A percentile compares a stretch with the other conserved stretches of the same genome.
phyloP scores from a whole-genome alignment of 2,329 filamentous ascomycete genomes.

The Paradendryphiella salina region DNA sequence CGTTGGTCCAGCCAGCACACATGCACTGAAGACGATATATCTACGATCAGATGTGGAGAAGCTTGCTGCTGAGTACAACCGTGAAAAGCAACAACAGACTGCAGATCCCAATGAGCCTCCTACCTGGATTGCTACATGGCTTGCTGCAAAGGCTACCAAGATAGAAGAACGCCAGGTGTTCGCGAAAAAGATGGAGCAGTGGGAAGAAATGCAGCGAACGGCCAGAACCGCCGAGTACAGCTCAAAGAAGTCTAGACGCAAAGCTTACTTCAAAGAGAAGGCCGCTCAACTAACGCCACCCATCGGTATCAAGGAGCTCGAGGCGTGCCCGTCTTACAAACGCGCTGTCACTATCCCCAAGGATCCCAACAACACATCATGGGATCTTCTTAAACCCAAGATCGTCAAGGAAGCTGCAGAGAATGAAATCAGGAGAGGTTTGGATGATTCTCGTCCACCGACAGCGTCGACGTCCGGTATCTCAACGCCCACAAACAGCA shows the following conservation, averaged over 20 bases:
- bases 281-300: slow-evolving; percentile 45
- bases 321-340: slow-evolving; percentile 47
- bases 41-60: slow-evolving; percentile 35
- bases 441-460: slow-evolving; percentile 14
- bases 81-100: slow-evolving; percentile 21
- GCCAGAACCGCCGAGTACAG: slow-evolving; percentile 37
- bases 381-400: slow-evolving; percentile 44
- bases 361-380: slow-evolving; percentile 43
- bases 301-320: slow-evolving; percentile 40
- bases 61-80: slow-evolving; percentile 32
- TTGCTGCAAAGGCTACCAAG: slow-evolving; percentile 28
- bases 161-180: slow-evolving; percentile 40
- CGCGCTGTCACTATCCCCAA: slow-evolving; percentile 47
- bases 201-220: slow-evolving; percentile 41
- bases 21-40: slow-evolving; percentile 42
- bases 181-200: slow-evolving; percentile 44
- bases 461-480: slow-evolving; percentile 26
- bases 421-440: slow-evolving; percentile 12
- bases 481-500: slow-evolving; percentile 23
- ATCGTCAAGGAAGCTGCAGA: slow-evolving; percentile 41
- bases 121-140: slow-evolving; percentile 29
- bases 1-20: slow-evolving; percentile 41
- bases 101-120: slow-evolving; percentile 27
- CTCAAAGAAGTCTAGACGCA: slow-evolving; percentile 41
- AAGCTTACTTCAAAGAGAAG: slow-evolving; percentile 44